Conservation (phyloP, 176 grass and related monocot species). For the Pontederia crassipes region DNA sequence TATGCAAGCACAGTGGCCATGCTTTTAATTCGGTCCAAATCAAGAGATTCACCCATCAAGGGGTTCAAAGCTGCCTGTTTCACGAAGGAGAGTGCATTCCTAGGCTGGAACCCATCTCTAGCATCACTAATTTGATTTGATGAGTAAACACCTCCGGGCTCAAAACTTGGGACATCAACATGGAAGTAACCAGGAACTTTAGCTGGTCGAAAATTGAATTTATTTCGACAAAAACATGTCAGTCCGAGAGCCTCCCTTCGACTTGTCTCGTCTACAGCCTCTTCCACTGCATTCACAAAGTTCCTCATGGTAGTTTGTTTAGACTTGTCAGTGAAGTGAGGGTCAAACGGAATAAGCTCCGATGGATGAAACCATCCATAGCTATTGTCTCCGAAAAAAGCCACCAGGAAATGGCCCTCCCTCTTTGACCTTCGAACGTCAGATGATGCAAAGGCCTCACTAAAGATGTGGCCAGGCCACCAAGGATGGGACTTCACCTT, state of each 20-base stretch:
- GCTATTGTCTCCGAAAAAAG: constrained; percentile 94
- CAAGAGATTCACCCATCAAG: constrained; percentile 1
- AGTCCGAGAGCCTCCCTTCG: constrained; percentile 55
- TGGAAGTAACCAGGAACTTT: constrained; percentile 29
- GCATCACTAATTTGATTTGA: constrained; percentile 36
- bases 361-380: constrained; percentile 90
- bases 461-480: constrained; percentile 92
- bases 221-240: constrained; percentile 46
- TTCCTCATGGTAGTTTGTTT: constrained; percentile 37
- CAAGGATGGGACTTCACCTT: constrained; percentile 99
- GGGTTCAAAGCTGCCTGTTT: constrained; percentile 35
- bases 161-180: constrained; percentile 68
- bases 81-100: constrained; percentile 23
- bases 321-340: constrained; percentile 45
- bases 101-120: constrained; percentile 35
- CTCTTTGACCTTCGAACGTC: constrained; percentile 10
- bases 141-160: constrained; percentile 52
- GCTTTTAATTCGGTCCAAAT: constrained; percentile 29
- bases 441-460: constrained; percentile 38
- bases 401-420: constrained; percentile 41
- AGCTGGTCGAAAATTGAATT: constrained; percentile 32
- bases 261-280: constrained; percentile 67
- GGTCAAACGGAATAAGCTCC: constrained; percentile 64
- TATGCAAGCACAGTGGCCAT: constrained; percentile 44
- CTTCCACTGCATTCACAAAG: constrained; percentile 56